A percentile compares a stretch with the other conserved stretches of the same genome.
Evolutionary conservation across 495 filamentous ascomycete species (phyloP).

Genomic region (Amphirosellinia nigrospora): DNA sequence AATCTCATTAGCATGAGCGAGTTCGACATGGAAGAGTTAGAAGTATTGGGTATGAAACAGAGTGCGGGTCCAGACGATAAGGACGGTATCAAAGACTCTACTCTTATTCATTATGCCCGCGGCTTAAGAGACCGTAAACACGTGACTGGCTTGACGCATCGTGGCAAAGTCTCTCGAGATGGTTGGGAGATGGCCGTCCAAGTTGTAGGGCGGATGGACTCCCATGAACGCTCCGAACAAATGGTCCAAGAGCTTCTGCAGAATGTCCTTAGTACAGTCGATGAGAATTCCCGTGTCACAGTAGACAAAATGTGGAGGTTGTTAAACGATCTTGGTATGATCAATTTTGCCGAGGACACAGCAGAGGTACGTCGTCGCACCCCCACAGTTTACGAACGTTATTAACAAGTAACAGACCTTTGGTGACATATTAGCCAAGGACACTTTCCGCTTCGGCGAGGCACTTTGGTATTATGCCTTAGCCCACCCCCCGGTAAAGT

Average conservation of each 20-base stretch:
- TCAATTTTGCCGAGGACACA: slow-evolving; percentile 70
- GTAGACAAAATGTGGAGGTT: slow-evolving; percentile 78
- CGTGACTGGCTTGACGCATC: slow-evolving; percentile 37
- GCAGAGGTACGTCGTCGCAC: slow-evolving; percentile 68
- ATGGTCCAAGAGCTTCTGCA: slow-evolving; percentile 61
- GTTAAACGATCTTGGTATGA: slow-evolving; percentile 72
- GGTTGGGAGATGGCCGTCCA: slow-evolving; percentile 89
- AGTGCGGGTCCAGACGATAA: slow-evolving; percentile 50
- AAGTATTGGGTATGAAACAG: slow-evolving; percentile 57
- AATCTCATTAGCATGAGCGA: slow-evolving; percentile 49
- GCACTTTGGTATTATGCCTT: slow-evolving; percentile 87
- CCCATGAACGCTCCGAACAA: slow-evolving; percentile 65
- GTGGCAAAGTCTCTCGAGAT: slow-evolving; percentile 54
- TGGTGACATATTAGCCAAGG: slow-evolving; percentile 70
- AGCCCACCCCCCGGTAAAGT: slow-evolving; percentile 75
- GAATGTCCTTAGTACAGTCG: slow-evolving; percentile 66
- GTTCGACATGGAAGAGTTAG: slow-evolving; percentile 61
- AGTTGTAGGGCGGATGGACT: slow-evolving; percentile 74
- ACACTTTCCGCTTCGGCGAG: slow-evolving; percentile 75
- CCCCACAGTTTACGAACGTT: slow-evolving; percentile 9
- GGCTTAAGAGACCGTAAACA: slow-evolving; percentile 54
- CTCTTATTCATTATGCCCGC: slow-evolving; percentile 75
- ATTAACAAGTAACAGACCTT: slow-evolving; percentile 65
- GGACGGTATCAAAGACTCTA: slow-evolving; percentile 68
- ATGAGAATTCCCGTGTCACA: slow-evolving; percentile 65